These are phyloP conservation scores for Ogataea populi-albae DNA, from an alignment of 805 yeast species.

Conservation along the genomic window DNA sequence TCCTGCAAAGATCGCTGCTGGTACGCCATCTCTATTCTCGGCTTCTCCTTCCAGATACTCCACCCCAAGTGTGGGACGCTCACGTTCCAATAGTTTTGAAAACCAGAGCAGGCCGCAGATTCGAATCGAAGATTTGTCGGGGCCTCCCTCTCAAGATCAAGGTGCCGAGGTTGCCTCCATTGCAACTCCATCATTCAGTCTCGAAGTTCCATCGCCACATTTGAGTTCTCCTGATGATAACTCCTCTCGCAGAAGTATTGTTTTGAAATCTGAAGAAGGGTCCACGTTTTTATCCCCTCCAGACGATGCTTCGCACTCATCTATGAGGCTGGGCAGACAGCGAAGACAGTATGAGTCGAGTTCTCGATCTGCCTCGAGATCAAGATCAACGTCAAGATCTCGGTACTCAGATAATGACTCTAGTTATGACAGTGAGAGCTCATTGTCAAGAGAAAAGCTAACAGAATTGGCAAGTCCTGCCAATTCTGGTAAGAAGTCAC, in stretches of 20 bases:
- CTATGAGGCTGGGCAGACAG: conserved; percentile 41
- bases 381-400: conserved; percentile 27
- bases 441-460: conserved; percentile 52
- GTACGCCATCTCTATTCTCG: conserved; percentile 57
- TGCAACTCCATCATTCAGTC: conserved; percentile 12
- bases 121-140: conserved; percentile 25
- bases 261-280: conserved; percentile 34
- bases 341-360: conserved; percentile 27
- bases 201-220: too few relatives aligned
- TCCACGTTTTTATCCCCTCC: conserved; percentile 23
- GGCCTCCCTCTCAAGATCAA: conserved; percentile 3
- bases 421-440: conserved; percentile 30
- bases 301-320: conserved; percentile 28
- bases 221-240: too few relatives aligned
- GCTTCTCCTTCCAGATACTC: conserved; percentile 41
- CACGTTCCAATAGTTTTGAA: conserved; percentile 30
- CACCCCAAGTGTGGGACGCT: conserved; percentile 31
- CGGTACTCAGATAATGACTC: conserved; percentile 27
- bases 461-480: conserved; percentile 63
- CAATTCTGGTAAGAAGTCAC: conserved; percentile 46
- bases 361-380: conserved; percentile 35
- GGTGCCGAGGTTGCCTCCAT: not conserved
- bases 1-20: conserved; percentile 41
- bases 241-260: too few relatives aligned
- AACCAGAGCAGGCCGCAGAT: conserved; percentile 18